Percentiles rank a stretch among this genome's conserved stretches.
phyloP scores from a whole-genome alignment of 441 rosid species.

The Aleurites moluccanus region DNA sequence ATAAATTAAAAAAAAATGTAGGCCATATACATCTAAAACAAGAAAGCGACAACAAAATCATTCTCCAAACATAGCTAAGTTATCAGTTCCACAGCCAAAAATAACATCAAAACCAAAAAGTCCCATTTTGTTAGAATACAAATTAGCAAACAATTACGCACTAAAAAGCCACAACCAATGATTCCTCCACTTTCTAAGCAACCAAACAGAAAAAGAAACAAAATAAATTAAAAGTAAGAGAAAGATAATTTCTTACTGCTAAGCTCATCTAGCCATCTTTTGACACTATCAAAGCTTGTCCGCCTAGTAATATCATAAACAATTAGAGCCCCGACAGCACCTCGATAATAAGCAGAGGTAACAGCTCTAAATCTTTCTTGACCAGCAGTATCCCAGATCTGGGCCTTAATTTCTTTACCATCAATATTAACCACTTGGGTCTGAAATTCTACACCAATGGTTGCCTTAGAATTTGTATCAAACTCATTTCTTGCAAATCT shows the following conservation, averaged over 20 bases:
- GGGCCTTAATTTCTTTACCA: conserved; percentile 55
- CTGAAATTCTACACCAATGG: conserved; percentile 64
- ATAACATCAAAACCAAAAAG: background rate
- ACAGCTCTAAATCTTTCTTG: conserved; percentile 74
- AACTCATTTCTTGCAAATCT: conserved; percentile 60
- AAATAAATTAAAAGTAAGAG: too few species aligned
- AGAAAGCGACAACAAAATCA: background rate
- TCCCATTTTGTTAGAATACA: background rate
- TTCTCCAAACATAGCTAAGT: background rate
- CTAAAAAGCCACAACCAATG: background rate
- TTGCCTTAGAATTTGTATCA: conserved; percentile 57
- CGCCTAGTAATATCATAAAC: conserved; percentile 57
- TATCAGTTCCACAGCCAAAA: background rate
- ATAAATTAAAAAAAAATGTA: background rate
- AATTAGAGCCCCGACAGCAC: conserved; percentile 70
- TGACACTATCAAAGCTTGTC: conserved; percentile 50
- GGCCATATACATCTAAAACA: background rate
- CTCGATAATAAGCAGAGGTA: conserved; percentile 81
- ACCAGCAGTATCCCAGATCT: conserved; percentile 72
- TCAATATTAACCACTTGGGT: conserved; percentile 54
- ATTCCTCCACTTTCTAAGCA: background rate
- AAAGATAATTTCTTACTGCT: conserved; percentile 32
- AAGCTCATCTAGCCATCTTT: conserved; percentile 64
- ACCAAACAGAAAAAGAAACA: background rate
- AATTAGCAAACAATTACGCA: background rate